phyloP scores from a whole-genome alignment of 2,329 filamentous ascomycete species.

The Ophiostoma novo-ulmi region DNA sequence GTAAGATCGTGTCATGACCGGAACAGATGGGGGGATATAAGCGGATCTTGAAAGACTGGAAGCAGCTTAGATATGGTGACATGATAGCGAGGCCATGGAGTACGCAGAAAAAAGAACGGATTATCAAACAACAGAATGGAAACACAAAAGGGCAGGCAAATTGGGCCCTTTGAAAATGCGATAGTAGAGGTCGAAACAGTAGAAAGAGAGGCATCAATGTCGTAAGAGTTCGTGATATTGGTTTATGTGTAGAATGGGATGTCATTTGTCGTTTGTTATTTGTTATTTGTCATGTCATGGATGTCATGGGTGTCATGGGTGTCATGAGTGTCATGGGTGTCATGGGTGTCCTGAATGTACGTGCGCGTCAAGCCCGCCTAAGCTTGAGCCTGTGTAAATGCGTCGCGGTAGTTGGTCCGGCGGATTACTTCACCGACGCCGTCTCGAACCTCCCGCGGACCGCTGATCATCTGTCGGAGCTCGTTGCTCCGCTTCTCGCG shows the following conservation, averaged over 20 bases:
- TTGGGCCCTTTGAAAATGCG: background rate
- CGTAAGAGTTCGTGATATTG: conserved; percentile 9
- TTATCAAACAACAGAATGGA: background rate
- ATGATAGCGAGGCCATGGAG: background rate
- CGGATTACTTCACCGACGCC: conserved; percentile 54
- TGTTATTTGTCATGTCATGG: background rate
- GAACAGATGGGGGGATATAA: background rate
- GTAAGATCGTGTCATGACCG: background rate
- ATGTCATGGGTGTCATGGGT: background rate
- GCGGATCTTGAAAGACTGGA: background rate
- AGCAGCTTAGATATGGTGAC: background rate
- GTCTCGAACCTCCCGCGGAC: conserved; percentile 53
- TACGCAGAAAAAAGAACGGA: background rate
- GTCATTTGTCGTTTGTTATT: background rate
- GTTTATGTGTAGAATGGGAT: background rate
- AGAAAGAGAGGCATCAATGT: background rate
- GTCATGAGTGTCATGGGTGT: background rate
- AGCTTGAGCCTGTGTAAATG: conserved; percentile 29
- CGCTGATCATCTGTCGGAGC: conserved; percentile 56
- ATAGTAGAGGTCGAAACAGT: conserved; percentile 10
- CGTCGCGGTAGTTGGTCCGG: conserved; percentile 39
- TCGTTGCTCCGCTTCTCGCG: conserved; percentile 55
- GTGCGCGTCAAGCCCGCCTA: conserved; percentile 14
- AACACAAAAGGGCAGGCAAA: background rate
- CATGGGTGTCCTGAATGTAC: too few species aligned